Evolutionary conservation across 2,329 filamentous ascomycete genomes (phyloP).

Genomic region (Neocucurbitaria cava): DNA sequence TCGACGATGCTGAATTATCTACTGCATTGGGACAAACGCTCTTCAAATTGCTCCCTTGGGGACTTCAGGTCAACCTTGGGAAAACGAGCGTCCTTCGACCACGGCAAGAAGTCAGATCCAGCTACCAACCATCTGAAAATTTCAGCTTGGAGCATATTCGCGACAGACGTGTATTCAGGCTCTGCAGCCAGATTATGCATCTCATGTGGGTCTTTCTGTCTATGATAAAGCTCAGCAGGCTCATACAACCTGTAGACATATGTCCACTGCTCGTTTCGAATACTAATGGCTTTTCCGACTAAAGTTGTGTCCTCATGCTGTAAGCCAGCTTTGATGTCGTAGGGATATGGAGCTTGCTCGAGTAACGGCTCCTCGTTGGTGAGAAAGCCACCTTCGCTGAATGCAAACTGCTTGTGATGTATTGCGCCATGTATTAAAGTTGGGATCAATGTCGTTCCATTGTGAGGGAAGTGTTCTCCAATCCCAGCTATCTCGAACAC

Average conservation of each 20-base stretch:
- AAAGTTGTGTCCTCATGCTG: constrained; percentile 55
- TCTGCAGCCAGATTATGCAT: constrained; percentile 49
- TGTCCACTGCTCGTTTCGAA: constrained; percentile 50
- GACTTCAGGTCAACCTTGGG: constrained; percentile 4
- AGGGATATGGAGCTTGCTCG: constrained; percentile 54
- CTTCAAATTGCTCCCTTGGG: constrained; percentile 4
- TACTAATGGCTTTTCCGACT: constrained; percentile 53
- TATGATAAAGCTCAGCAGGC: constrained; percentile 53
- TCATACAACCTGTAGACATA: constrained; percentile 58
- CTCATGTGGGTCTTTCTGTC: constrained; percentile 49
- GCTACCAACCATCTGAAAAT: constrained; percentile 7
- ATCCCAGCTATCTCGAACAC: constrained; percentile 51
- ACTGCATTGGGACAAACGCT: background rate
- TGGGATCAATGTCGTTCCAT: constrained; percentile 48
- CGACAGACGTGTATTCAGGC: background rate
- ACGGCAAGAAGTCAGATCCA: constrained; percentile 4
- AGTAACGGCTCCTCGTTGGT: constrained; percentile 55
- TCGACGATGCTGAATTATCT: background rate
- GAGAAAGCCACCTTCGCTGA: constrained; percentile 56
- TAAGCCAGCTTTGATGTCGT: constrained; percentile 55
- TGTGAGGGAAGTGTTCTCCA: constrained; percentile 51
- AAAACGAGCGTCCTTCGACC: constrained; percentile 3
- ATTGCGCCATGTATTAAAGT: constrained; percentile 21
- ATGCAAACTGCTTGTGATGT: constrained; percentile 52
- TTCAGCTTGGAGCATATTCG: background rate